A percentile compares a stretch with the other conserved stretches of the same genome.
These are phyloP conservation scores for Gaillardinia entomophila DNA, from an alignment of 805 yeast species.

Conservation along the genomic window DNA sequence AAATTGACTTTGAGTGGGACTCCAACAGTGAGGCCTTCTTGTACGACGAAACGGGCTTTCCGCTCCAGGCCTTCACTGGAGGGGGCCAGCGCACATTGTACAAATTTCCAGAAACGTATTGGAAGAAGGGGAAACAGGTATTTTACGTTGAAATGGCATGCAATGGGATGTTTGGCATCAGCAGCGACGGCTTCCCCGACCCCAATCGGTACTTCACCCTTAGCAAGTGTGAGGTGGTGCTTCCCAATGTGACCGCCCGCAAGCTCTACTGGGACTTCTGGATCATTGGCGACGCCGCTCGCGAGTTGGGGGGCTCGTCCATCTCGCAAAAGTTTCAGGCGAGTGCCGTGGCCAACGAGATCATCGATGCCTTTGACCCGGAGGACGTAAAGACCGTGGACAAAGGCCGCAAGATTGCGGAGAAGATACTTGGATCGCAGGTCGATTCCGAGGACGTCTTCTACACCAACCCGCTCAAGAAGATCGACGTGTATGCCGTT, in stretches of 20 bases:
- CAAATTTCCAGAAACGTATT: slow-evolving; percentile 45
- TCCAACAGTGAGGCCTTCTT: slow-evolving; percentile 81
- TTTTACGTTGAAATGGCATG: slow-evolving; percentile 89
- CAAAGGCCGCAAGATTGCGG: slow-evolving; percentile 63
- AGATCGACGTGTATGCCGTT: slow-evolving; percentile 67
- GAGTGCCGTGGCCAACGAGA: slow-evolving; percentile 68
- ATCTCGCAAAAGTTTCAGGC: slow-evolving; percentile 81
- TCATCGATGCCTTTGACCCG: slow-evolving; percentile 81
- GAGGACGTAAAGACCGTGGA: slow-evolving; percentile 50
- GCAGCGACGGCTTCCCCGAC: slow-evolving; percentile 57
- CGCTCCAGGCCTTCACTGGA: slow-evolving; percentile 79
- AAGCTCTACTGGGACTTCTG: slow-evolving; percentile 75
- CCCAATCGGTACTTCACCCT: slow-evolving; percentile 67
- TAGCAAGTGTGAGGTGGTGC: slow-evolving; percentile 66
- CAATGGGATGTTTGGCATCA: slow-evolving; percentile 86
- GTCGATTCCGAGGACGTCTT: slow-evolving; percentile 64
- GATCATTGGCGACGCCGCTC: slow-evolving; percentile 86
- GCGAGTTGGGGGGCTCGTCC: slow-evolving; percentile 68
- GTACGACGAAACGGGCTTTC: slow-evolving; percentile 61
- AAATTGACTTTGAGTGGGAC: slow-evolving; percentile 75
- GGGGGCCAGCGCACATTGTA: slow-evolving; percentile 78
- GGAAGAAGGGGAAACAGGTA: slow-evolving; percentile 45
- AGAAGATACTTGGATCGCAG: slow-evolving; percentile 56
- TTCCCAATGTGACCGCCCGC: slow-evolving; percentile 77
- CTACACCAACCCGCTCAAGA: slow-evolving; percentile 28